A percentile compares a stretch with the other conserved stretches of the same genome.
Evolutionary conservation across 495 filamentous ascomycete species (phyloP).

Genomic region (Tuber brumale): DNA sequence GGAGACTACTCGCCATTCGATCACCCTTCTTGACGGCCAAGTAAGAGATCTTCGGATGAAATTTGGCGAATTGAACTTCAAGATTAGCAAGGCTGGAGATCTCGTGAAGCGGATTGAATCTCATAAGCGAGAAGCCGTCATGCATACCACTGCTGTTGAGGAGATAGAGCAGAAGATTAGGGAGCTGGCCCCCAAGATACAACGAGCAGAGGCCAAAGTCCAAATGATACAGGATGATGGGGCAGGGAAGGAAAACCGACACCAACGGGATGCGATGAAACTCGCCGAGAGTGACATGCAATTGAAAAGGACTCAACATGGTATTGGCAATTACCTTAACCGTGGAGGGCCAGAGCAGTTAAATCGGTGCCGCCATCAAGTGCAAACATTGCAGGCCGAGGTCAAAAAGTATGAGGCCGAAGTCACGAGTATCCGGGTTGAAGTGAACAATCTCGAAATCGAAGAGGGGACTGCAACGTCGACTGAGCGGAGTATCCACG

Average conservation of each 20-base stretch:
- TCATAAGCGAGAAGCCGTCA: conserved; percentile 58
- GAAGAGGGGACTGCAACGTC: conserved; percentile 69
- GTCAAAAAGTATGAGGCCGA: conserved; percentile 61
- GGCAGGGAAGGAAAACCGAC: conserved; percentile 62
- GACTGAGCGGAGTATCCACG: conserved; percentile 71
- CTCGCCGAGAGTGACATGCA: conserved; percentile 68
- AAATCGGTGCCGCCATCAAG: conserved; percentile 58
- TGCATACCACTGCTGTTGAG: conserved; percentile 48
- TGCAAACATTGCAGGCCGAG: conserved; percentile 52
- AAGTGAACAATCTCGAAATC: conserved; percentile 73
- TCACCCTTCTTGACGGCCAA: conserved; percentile 65
- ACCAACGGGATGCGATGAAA: conserved; percentile 64
- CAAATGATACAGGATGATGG: conserved; percentile 69
- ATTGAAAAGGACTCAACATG: conserved; percentile 63
- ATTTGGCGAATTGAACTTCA: conserved; percentile 60
- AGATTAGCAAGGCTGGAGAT: conserved; percentile 69
- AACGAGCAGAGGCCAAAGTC: conserved; percentile 63
- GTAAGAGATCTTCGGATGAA: conserved; percentile 61
- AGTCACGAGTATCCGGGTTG: conserved; percentile 58
- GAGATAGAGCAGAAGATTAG: conserved; percentile 60
- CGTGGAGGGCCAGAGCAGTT: conserved; percentile 68
- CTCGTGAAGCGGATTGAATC: conserved; percentile 65
- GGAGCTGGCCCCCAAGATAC: conserved; percentile 61
- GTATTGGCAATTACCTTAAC: conserved; percentile 74
- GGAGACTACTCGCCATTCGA: conserved; percentile 60